Conservation (phyloP, 352 stramenopile species). For the Hyaloperonospora arabidopsidis region DNA sequence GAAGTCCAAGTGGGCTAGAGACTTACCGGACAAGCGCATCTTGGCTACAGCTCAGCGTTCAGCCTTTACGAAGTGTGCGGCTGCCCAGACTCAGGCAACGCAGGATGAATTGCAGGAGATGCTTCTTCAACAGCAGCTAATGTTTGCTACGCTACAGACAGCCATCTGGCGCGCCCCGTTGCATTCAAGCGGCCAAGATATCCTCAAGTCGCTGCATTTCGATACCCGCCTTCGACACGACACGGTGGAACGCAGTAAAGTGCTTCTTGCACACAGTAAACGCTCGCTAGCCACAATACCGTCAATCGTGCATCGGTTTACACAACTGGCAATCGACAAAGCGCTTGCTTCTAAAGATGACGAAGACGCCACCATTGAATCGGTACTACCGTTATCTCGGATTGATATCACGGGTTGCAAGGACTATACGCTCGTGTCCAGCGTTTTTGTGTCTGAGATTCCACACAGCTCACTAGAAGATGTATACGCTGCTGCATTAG, state of each 20-base stretch:
- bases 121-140: conserved; percentile 29
- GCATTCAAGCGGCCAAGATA: conserved; percentile 17
- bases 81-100: conserved; percentile 9
- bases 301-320: conserved; percentile 14
- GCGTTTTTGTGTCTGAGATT: conserved; percentile 31
- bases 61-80: conserved; percentile 19
- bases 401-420: conserved; percentile 29
- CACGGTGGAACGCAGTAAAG: conserved; percentile 4
- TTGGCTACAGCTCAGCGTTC: conserved; percentile 15
- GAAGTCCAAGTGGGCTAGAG: conserved; percentile 15
- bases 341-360: conserved; percentile 6
- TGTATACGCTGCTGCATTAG: conserved; percentile 16
- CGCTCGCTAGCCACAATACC: conserved; percentile 18
- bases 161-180: conserved; percentile 22
- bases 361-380: neutral
- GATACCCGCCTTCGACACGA: conserved; percentile 19
- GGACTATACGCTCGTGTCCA: conserved; percentile 29
- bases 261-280: conserved; percentile 17
- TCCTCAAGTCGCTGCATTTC: conserved; percentile 25
- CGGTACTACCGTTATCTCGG: conserved; percentile 18
- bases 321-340: conserved; percentile 20
- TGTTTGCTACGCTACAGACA: conserved; percentile 29
- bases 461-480: conserved; percentile 24
- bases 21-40: conserved; percentile 17
- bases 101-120: conserved; percentile 20